These are phyloP conservation scores for Cylindrodendrum hubeiense DNA, from an alignment of 2,329 filamentous ascomycete genomes.

Conservation along the genomic window DNA sequence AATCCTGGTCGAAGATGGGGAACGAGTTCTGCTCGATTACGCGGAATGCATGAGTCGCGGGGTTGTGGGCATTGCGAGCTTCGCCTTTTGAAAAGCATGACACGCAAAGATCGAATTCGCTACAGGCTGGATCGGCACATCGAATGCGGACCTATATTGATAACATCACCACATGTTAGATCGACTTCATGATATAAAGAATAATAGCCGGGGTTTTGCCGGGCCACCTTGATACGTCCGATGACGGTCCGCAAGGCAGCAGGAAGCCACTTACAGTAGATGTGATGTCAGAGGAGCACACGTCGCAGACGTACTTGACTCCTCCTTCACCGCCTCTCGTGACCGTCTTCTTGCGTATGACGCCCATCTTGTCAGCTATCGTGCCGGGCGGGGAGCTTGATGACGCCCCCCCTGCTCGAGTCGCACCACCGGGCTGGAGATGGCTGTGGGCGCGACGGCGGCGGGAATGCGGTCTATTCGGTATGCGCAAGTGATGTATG, in stretches of 20 bases:
- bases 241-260: slow-evolving; percentile 16
- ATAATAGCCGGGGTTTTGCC: slow-evolving; percentile 42
- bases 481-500: slow-evolving; percentile 32
- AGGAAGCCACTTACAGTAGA: slow-evolving; percentile 78
- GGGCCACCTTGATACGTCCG: slow-evolving; percentile 28
- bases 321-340: slow-evolving; percentile 87
- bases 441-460: slow-evolving; percentile 32
- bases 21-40: slow-evolving; percentile 99
- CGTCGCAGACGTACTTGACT: slow-evolving; percentile 97
- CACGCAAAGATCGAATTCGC: slow-evolving; percentile 97
- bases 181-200: slow-evolving; percentile 5
- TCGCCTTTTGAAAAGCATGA: slow-evolving; percentile 91
- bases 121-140: slow-evolving; percentile 85
- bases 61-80: slow-evolving; percentile 85
- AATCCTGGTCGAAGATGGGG: slow-evolving; percentile 93
- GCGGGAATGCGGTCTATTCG: slow-evolving; percentile 23
- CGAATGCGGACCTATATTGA: slow-evolving; percentile 85
- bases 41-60: slow-evolving; percentile 86
- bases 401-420: slow-evolving; percentile 43
- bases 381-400: slow-evolving; percentile 42
- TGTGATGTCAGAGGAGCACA: slow-evolving; percentile 96
- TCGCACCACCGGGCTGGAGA: slow-evolving; percentile 30
- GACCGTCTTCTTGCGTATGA: slow-evolving; percentile 96
- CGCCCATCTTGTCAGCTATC: slow-evolving; percentile 74
- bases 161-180: slow-evolving; percentile 41